These are phyloP conservation scores for Lactarius hatsudake DNA, from an alignment of 768 basidiomycete genomes.

Conservation along the genomic window DNA sequence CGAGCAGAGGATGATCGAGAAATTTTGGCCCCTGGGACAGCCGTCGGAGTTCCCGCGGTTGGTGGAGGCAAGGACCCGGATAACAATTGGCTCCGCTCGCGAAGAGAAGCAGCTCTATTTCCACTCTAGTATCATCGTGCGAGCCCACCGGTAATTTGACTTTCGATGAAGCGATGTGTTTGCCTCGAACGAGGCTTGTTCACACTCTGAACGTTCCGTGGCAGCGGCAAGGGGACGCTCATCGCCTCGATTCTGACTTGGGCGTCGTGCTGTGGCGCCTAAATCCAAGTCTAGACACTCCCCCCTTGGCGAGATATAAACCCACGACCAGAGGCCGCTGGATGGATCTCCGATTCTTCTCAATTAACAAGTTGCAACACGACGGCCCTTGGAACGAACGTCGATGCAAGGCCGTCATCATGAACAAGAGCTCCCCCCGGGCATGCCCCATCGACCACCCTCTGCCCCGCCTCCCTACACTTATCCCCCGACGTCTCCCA, in stretches of 20 bases:
- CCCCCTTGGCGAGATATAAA: background rate
- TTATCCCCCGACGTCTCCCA: background rate
- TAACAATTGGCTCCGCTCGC: too few relatives aligned
- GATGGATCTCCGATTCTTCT: background rate
- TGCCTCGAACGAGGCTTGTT: background rate
- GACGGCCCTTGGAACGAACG: background rate
- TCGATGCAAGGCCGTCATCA: background rate
- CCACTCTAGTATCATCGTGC: background rate
- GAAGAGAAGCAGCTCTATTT: background rate
- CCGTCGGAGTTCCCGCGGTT: background rate
- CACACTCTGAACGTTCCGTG: background rate
- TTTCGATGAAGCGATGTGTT: background rate
- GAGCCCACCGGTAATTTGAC: background rate
- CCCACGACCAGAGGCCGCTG: background rate
- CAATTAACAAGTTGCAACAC: background rate
- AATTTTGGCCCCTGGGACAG: background rate
- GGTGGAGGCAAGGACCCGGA: background rate
- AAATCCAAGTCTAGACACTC: background rate
- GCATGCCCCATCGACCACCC: background rate
- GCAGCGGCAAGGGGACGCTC: background rate
- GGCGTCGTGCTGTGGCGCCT: background rate
- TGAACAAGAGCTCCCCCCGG: background rate
- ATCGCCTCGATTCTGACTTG: background rate
- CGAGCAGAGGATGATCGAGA: background rate
- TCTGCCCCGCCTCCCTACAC: slow-evolving; percentile 1